Base-by-base conservation (phyloP, 345 rosid genomes). In the Salix purpurea region DNA sequence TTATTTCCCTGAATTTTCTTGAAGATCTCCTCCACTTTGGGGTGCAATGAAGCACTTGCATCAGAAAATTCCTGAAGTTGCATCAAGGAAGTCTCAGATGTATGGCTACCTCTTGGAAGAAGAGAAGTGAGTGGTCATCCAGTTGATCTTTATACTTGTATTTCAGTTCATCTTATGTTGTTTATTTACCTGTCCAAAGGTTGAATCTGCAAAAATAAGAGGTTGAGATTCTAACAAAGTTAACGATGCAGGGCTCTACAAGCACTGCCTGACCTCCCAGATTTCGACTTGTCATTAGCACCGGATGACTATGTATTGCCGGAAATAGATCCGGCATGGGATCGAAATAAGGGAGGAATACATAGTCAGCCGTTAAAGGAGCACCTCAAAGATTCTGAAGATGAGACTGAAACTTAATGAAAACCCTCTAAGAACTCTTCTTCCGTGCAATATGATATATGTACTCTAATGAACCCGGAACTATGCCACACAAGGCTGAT, bases 41-140 rank as follows among this genome's bases (percentile, higher is more conserved):
- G 98, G 98, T 15, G 90, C 81, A 7, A 91, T 96, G 93, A 96
- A 91, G 85, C 89, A 89, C 70, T 82, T 96, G 71, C 89, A 83
- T 75, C 91, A 93, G 86, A 96, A 96, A 82, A 91, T 96, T 78
- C 97, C 97, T 21, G 98, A 91, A 84, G 93, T 96, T 78, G 98
- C 96, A 65, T 81, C 84, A 10, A 90, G 86, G 67, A 95, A 95
- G 79, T 90, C 96, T 73, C 94, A 95, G 80, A 91, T 78, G 82
- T 90, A 90, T 70, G 96, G 97, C 60, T 91, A 88, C 86, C 88
- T 93, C 74, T 78, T 96, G 71, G 96, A 91, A 85, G 89, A 95
- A 85, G 99, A 93, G 67, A 93, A 93, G 99, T 96, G 86, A 83
- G 98, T 64, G 10, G 21, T 42, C 67, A 69, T 48, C 30, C 50